Base-by-base conservation (phyloP, 495 filamentous ascomycete genomes). In the Parachaetomium inaequale region DNA sequence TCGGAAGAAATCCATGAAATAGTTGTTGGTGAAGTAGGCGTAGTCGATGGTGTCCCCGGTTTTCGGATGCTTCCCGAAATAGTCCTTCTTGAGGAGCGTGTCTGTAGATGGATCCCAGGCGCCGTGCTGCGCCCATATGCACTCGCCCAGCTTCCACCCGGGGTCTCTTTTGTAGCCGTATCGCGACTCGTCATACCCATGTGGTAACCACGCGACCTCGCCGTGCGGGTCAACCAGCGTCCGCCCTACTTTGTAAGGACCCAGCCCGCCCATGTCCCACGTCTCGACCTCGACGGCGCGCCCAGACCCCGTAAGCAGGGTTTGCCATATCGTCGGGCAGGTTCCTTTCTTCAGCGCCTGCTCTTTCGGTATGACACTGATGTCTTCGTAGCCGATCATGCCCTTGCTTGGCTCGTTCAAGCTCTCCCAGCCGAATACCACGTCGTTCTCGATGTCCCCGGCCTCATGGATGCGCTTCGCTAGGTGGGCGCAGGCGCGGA, bases 101-200 rank as follows among this genome's bases (percentile, higher is more conserved):
- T 96, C 91, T 7, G 81, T 87, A 0, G 81, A 79, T 8, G 89
- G 88, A 70, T 98, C 92, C 94, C 94, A 98, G 0, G 98, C 85
- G 5, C 92, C 93, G 75, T 98, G 92, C 65, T 98, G 94, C 14
- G 95, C 94, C 94, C 94, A 98, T 31, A 98, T 64, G 70, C 94
- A 97, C 74, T 95, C 86, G 17, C 93, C 95, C 11, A 98, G 75
- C 67, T 88, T 94, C 94, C 94, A 98, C 10, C 78, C 85, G 14
- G 89, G 83, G 68, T 94, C 92, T 64, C 94, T 84, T 65, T 87
- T 90, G 87, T 91, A 98, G 40, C 91, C 92, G 70, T 98, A 98
- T 61, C 85, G 82, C 3, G 84, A 84, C 57, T 98, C 95, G 69
- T 96, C 88, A 70, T 92, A 89, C 45, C 83, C 85, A 15, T 77